Conservation (phyloP, 2,329 filamentous ascomycete genomes). For the Acephala macrosclerotiorum region DNA sequence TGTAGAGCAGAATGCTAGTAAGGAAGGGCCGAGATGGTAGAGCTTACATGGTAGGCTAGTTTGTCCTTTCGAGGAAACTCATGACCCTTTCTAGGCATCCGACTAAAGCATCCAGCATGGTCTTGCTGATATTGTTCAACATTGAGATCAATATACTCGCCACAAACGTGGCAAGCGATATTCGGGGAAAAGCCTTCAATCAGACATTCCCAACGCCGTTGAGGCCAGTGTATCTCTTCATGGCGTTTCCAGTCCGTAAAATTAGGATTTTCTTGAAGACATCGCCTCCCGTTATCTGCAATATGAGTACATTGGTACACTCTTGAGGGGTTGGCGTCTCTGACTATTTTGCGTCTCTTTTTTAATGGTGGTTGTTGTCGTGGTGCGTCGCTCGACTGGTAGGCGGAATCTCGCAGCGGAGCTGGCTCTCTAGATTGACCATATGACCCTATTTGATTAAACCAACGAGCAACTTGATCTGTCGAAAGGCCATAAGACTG, state of each 20-base stretch:
- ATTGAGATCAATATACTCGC: neutral
- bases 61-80: slow-evolving; percentile 16
- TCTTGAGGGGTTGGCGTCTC: neutral
- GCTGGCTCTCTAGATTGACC: neutral
- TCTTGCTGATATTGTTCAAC: neutral
- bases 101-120: slow-evolving; percentile 7
- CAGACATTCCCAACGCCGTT: slow-evolving; percentile 17
- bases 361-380: neutral
- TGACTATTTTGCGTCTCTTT: slow-evolving; percentile 3
- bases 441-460: neutral
- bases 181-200: neutral
- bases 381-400: slow-evolving; percentile 7
- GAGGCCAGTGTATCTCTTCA: slow-evolving; percentile 19
- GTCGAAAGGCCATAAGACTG: neutral
- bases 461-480: slow-evolving; percentile 10
- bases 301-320: slow-evolving; percentile 13
- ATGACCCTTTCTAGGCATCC: neutral
- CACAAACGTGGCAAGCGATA: slow-evolving; percentile 3
- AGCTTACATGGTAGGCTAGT: slow-evolving; percentile 2
- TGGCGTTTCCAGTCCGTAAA: slow-evolving; percentile 16
- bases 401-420: slow-evolving; percentile 13
- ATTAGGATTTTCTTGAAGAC: slow-evolving; percentile 10
- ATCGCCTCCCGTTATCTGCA: neutral
- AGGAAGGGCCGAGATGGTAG: too few species aligned
- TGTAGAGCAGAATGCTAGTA: too few species aligned